Base-by-base conservation (phyloP, 1,139 yeast species). In the Kodamaea sp. region DNA sequence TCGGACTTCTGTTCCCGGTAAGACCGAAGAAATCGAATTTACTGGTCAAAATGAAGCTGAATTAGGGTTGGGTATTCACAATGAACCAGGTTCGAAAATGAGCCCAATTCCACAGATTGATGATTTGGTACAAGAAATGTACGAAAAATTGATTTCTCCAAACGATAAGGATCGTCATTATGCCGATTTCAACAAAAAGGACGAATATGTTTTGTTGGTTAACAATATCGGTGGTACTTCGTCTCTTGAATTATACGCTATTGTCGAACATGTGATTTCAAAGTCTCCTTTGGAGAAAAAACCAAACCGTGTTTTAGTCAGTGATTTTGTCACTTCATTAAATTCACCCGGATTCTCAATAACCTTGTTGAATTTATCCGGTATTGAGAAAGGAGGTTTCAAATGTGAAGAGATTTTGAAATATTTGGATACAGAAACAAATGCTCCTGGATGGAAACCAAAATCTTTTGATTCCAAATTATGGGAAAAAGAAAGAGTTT, bases 51-150 rank as follows among this genome's bases (percentile, higher is more conserved):
- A 77, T 40, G 89, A 87, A 58, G 83, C 84, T 52, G 97, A 90
- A 61, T 72, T 90, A 46, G 97, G 97, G 24, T 83, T 90, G 80
- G 97, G 97, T 36, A 90, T 90, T 46, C 97, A 90, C 62, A 90
- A 90, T 55, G 97, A 90, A 58, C 94, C 96, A 0, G 97, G 97
- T 41, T 79, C 79, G 39, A 78, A 83, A 49, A 61, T 84, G 34
- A 72, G 78, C 12, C 92, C 94, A 31, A 78, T 89, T 49, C 95
- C 95, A 22, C 56, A 74, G 2, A 75, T 84, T 37, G 80, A 76
- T 31, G 73, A 71, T 1, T 63, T 87, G 40, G 62, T 81, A 38
- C 66, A 69, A 30, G 66, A 68, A n/a, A 65, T 84, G 57, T 75
- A 75, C 46, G 65, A 75, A 43, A 63, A 79, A 43, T 60, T 84